Evolutionary conservation across 345 rosid species (phyloP).

Genomic region (Eucalyptus curtisii): DNA sequence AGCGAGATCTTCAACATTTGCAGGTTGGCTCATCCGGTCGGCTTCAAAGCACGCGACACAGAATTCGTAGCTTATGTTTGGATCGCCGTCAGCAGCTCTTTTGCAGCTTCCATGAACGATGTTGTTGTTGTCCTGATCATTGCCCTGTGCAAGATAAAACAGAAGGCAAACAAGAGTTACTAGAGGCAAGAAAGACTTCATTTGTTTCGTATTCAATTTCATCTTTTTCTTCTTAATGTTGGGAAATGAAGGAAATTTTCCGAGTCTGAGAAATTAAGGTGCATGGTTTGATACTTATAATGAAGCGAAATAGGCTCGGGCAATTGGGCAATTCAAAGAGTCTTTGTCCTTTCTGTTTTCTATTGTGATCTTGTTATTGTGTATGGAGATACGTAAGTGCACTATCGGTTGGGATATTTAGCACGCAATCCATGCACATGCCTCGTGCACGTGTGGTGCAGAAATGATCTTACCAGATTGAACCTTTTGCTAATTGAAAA

Average conservation of each 20-base stretch:
- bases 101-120: slow-evolving; percentile 22
- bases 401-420: neutral
- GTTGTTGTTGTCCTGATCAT: slow-evolving; percentile 7
- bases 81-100: slow-evolving; percentile 23
- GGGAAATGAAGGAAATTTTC: neutral
- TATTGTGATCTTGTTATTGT: neutral
- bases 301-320: neutral
- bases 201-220: neutral
- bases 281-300: neutral
- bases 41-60: slow-evolving; percentile 23
- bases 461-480: neutral
- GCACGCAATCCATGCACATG: neutral
- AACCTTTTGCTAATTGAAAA: neutral
- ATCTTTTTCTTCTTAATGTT: neutral
- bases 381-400: neutral
- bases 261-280: neutral
- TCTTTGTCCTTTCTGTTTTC: neutral
- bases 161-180: neutral
- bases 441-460: neutral
- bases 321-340: neutral
- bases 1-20: slow-evolving; percentile 26
- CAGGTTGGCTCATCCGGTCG: slow-evolving; percentile 10
- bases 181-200: neutral
- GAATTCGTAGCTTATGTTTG: slow-evolving; percentile 14
- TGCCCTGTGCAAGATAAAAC: neutral